Conservation (phyloP, 1,284 basidiomycete genomes). For the Ceratobasidium theobromae region DNA sequence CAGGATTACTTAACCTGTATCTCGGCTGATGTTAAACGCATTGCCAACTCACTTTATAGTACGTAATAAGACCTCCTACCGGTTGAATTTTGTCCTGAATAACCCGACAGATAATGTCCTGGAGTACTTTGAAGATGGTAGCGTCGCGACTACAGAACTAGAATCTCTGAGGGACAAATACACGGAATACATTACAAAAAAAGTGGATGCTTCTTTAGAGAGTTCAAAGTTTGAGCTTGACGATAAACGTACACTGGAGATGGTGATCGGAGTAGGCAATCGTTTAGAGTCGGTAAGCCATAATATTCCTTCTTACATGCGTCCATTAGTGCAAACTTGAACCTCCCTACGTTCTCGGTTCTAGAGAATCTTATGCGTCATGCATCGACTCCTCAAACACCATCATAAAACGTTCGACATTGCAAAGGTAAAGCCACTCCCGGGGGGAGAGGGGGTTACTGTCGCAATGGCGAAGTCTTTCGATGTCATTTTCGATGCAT, state of each 20-base stretch:
- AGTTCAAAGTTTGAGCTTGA: constrained; percentile 7
- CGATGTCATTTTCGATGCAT: constrained; percentile 24
- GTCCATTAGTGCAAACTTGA: no score
- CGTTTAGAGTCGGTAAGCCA: constrained; percentile 16
- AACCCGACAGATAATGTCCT: not conserved
- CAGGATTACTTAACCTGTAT: not conserved
- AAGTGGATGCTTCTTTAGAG: not conserved
- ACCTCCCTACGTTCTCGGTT: no score
- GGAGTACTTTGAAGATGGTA: constrained; percentile 25
- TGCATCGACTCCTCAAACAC: constrained; percentile 11
- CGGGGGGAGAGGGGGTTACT: constrained; percentile 5
- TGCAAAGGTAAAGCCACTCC: constrained; percentile 21
- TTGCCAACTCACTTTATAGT: constrained; percentile 19
- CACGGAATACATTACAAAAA: constrained; percentile 1
- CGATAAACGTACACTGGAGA: constrained; percentile 1
- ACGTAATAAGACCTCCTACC: not conserved
- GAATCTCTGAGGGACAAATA: constrained; percentile 18
- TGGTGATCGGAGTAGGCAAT: not conserved
- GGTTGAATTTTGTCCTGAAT: not conserved
- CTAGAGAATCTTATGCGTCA: constrained; percentile 23
- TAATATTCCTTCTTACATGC: not conserved
- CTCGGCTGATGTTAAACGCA: not conserved
- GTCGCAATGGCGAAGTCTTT: constrained; percentile 8
- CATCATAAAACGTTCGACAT: constrained; percentile 29
- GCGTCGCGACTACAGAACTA: not conserved